Base-by-base conservation (phyloP, 164 flowering plant species). In the Cinnamomum micranthum region DNA sequence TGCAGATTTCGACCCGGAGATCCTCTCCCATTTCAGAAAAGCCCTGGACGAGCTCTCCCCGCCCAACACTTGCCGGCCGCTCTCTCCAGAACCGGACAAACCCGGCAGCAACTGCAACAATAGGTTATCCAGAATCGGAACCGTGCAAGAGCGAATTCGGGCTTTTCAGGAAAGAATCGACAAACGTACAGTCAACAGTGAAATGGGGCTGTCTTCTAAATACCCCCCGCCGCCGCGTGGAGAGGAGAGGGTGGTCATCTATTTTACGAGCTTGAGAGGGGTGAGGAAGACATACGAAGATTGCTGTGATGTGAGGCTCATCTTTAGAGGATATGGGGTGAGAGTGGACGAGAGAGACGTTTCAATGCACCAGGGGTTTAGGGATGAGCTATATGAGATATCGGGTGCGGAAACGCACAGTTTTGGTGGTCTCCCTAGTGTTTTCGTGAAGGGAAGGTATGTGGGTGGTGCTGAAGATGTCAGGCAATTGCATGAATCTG, bases 281-380 rank as follows among this genome's bases (percentile, higher is more conserved):
- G 88, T 96, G 51, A 79, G 99, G 75, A 96, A 89, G 81, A 96
- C 99, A 10, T 92, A 89, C 76, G 98, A 94, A 82, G 97, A 92
- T 70, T 90, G 95, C 51, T 89, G 95, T 73, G 62, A 82, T 55
- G 97, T 87, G 20, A 79, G 94, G 70, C 80, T 86, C 68, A 87
- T 94, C 11, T 63, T 96, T 15, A 90, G 87, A 73, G 87, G 94
- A 33, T 31, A 85, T 2, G 88, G 97, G 0, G 74, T 88, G 52
- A 80, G 86, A 9, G 80, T 92, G 1, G 99, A 96, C 69, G 99
- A 96, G 77, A 79, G 99, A 31, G 99, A 96, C 33, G 95, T 94
- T 2, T 96, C 98, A 0, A 88, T 96, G 98, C 92, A 96, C 80
- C 83, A 86, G 0, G 89, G 88, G 20, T 96, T 89, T 77, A 91